Evolutionary conservation across 768 basidiomycete genomes (phyloP).

Genomic region (Trametes gibbosa): DNA sequence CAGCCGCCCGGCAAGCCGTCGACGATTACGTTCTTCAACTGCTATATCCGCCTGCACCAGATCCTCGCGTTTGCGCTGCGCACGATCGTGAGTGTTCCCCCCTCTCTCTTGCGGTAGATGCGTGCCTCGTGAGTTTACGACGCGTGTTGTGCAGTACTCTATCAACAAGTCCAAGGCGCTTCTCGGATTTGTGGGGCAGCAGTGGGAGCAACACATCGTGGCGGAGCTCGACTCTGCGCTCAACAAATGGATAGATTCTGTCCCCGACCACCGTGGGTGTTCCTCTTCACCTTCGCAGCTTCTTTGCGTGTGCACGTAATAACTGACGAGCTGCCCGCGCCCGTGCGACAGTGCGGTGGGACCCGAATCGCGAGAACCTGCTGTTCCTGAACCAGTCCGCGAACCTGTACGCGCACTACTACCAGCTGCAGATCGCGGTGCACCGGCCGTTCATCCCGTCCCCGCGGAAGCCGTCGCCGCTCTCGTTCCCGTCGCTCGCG

Average conservation of each 20-base stretch:
- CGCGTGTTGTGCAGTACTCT: constrained; percentile 53
- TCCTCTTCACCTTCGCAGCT: background rate
- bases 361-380: constrained; percentile 39
- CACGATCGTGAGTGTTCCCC: constrained; percentile 52
- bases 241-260: constrained; percentile 66
- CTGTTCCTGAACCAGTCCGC: constrained; percentile 58
- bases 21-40: constrained; percentile 58
- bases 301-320: background rate
- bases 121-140: background rate
- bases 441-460: constrained; percentile 54
- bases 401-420: constrained; percentile 52
- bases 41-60: constrained; percentile 61
- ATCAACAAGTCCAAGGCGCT: constrained; percentile 63
- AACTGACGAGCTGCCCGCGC: background rate
- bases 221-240: constrained; percentile 67
- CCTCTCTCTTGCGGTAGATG: background rate
- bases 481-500: constrained; percentile 49
- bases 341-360: constrained; percentile 37
- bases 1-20: constrained; percentile 64
- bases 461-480: constrained; percentile 35
- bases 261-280: constrained; percentile 65
- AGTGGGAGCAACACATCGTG: constrained; percentile 57
- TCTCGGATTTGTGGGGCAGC: constrained; percentile 48
- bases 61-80: constrained; percentile 67
- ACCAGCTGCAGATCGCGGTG: constrained; percentile 53